These are phyloP conservation scores for Vickermania spadyakhi DNA, from an alignment of 208 protist genomes.

Conservation along the genomic window DNA sequence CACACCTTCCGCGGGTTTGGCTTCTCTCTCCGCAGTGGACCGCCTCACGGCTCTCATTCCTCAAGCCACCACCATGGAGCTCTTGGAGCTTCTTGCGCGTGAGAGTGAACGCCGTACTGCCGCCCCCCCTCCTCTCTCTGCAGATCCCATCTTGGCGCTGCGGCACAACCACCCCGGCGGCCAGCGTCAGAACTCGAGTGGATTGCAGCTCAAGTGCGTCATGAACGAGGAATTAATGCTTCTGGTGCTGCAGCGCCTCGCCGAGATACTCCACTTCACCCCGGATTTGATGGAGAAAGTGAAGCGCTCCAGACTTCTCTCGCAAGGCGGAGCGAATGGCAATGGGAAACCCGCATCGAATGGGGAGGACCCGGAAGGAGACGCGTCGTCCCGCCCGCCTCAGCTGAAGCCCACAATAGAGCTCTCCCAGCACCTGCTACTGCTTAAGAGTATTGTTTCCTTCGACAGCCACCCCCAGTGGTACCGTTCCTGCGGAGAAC, in stretches of 20 bases:
- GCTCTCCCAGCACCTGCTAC: slow-evolving; percentile 14
- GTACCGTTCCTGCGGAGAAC: slow-evolving; percentile 1
- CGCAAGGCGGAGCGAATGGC: no score
- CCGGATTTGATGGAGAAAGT: background rate
- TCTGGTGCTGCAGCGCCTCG: background rate
- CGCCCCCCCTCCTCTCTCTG: background rate
- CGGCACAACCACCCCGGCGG: background rate
- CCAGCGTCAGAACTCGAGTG: background rate
- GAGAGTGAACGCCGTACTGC: background rate
- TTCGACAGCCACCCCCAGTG: slow-evolving; percentile 14
- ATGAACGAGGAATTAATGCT: background rate
- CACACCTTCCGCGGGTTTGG: no score
- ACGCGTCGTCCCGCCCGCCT: background rate
- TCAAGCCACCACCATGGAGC: background rate
- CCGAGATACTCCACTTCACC: background rate
- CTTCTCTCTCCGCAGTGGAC: no score
- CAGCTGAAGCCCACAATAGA: slow-evolving; percentile 9
- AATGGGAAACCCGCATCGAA: background rate
- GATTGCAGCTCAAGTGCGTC: background rate
- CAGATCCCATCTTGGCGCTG: slow-evolving; percentile 1
- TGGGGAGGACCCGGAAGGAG: background rate
- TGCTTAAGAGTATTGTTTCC: slow-evolving; percentile 15
- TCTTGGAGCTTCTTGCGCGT: background rate
- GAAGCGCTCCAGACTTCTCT: no score
- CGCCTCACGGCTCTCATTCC: background rate